Evolutionary conservation across 1,284 basidiomycete species (phyloP), one percentile per base, ranked within the genome.

Genomic region (Phellopilus nigrolimitatus): DNA sequence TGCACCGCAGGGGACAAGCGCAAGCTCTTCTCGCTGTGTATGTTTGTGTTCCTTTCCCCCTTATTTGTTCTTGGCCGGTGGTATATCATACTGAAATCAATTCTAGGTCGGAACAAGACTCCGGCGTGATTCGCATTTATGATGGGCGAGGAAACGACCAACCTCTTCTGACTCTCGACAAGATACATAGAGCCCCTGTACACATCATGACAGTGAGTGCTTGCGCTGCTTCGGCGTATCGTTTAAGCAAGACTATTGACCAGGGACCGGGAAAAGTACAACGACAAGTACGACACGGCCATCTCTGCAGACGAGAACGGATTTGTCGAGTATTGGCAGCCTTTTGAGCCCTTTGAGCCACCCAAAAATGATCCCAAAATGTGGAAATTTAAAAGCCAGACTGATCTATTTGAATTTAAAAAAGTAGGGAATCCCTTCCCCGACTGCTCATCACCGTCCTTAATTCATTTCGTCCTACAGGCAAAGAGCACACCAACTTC

Each of bases 331-430:
- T 98, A 97, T 67, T 99, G 97, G 97, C 82, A 85, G 62, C 92
- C 94, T 0, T 69, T 66, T 7, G 92, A 95, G 61, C 90, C 91
- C 1, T 97, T 93, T 61, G 84, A 84, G 46, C 72, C 85, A 34
- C 95, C 95, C 0, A 84, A 82, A 58, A 80, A 86, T 49, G 73
- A 89, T 3, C 75, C 82, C 0, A 86, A 86, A 1, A 67, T 98
- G 55, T 99, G 95, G 91, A 75, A 84, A 39, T 93, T 79, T 73
- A 99, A 99, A 68, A 89, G 83, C 39, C 77, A 83, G 38, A 99
- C 97, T 0, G 94, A 98, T 63, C 69, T 99, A 27, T 99, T 97
- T 67, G 95, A 97, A 59, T 99, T 99, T 71, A 98, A 97, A 72
- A 99, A 98, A 79, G 91, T 88, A 51, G 12, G n/a, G 70, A 52